These are phyloP conservation scores for Termitomyces sp. DNA, from an alignment of 768 basidiomycete species.

Conservation along the genomic window DNA sequence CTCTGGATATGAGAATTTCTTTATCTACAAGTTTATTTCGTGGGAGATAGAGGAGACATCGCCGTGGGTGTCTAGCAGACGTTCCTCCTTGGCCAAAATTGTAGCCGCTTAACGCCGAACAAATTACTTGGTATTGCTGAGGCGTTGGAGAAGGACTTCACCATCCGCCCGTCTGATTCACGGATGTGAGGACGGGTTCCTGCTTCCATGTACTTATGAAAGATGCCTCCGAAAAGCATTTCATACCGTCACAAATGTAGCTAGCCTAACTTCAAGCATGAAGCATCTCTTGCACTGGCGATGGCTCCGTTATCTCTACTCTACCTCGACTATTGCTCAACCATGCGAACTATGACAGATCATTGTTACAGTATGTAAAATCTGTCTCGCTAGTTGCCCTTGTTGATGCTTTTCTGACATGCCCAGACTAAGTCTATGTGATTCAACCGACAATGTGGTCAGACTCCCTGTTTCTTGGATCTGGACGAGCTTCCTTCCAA, in stretches of 20 bases:
- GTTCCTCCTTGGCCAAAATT: not conserved
- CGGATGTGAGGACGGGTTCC: not conserved
- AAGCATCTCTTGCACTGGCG: not conserved
- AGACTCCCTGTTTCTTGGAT: too few species aligned
- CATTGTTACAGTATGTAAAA: not conserved
- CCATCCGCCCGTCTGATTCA: not conserved
- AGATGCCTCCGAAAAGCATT: too few species aligned
- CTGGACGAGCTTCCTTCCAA: too few species aligned
- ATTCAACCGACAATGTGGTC: constrained; percentile 23
- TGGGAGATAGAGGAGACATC: not conserved
- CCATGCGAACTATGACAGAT: not conserved
- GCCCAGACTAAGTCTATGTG: constrained; percentile 64
- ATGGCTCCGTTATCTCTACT: not conserved
- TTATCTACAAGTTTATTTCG: not conserved
- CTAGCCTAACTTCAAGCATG: not conserved
- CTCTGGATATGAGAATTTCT: not conserved
- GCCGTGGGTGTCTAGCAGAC: not conserved
- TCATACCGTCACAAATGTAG: not conserved
- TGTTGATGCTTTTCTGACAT: not conserved
- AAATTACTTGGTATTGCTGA: not conserved
- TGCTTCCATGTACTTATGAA: not conserved
- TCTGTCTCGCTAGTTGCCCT: not conserved
- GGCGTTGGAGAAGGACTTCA: not conserved
- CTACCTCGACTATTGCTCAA: not conserved
- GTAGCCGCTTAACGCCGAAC: not conserved